Percentiles rank a stretch among this genome's conserved stretches.
Evolutionary conservation across 768 basidiomycete species (phyloP).

Genomic region (Antrodiella citrinella): DNA sequence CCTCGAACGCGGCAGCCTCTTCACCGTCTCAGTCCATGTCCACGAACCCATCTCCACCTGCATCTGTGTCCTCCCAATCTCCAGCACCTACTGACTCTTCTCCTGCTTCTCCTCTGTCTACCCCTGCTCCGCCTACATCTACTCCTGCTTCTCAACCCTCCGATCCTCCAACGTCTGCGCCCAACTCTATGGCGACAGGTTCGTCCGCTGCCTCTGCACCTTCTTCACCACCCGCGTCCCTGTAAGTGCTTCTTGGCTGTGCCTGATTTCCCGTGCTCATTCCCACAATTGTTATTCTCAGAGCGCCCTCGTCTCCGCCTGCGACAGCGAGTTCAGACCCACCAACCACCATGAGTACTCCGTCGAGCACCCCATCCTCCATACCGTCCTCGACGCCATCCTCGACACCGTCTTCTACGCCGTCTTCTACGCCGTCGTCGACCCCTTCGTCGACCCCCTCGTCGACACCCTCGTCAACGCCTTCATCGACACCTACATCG

Average conservation of each 20-base stretch:
- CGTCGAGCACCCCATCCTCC: conserved; percentile 11
- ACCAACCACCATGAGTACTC: not conserved
- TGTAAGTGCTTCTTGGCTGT: not conserved
- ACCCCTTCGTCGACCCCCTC: conserved; percentile 9
- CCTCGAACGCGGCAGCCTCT: no score
- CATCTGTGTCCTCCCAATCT: not conserved
- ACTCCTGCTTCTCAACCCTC: conserved; percentile 12
- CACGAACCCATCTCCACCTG: not conserved
- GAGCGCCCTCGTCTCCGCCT: conserved; percentile 2
- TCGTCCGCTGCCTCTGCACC: conserved; percentile 3
- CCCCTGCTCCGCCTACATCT: conserved; percentile 12
- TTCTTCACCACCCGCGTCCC: not conserved
- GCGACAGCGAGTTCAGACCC: conserved; percentile 6
- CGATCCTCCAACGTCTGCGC: conserved; percentile 10
- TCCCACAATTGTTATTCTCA: not conserved
- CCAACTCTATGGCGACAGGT: not conserved
- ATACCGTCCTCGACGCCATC: conserved; percentile 10
- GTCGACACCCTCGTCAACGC: conserved; percentile 3
- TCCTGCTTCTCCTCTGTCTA: conserved; percentile 7
- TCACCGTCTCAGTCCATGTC: conserved; percentile 1
- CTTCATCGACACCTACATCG: conserved; percentile 6
- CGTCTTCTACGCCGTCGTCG: conserved; percentile 10
- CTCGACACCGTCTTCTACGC: conserved; percentile 8
- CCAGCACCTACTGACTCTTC: conserved; percentile 2
- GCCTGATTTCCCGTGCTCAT: not conserved